Evolutionary conservation across 2,329 filamentous ascomycete genomes (phyloP), one percentile per base, ranked within the genome.

Genomic region (Magnaporthiopsis incrustans): DNA sequence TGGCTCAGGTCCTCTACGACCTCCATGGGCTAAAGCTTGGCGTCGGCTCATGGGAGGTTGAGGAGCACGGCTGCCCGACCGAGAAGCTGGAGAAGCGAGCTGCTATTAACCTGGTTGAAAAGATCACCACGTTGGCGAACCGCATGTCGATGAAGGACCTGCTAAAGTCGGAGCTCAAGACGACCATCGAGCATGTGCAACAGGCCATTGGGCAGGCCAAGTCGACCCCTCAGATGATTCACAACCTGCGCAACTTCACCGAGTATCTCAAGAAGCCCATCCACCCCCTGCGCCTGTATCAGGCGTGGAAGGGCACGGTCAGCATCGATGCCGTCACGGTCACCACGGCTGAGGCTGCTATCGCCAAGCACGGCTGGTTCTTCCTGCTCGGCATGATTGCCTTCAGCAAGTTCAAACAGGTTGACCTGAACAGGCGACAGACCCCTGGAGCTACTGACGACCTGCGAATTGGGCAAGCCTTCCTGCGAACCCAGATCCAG

Each of bases 141-240:
- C 88, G 90, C 66, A 89, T 97, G 80, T 88, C 91, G 27, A 90
- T 96, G 78, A 96, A 94, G 71, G 95, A 98, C 68, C 78, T 98
- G 25, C 85, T 92, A 22, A 98, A 96, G 74, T 95, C 92, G 22
- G 92, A 98, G 64, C 80, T 99, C 63, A 96, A 94, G 73, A 86
- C 83, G 22, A 92, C 92, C 0, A 95, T 99, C 65, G 95, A 99
- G 65, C 92, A 93, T 69, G 91, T 99, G 76, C 93, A 98, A 73
- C 88, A 91, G 68, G 89, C 91, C 6, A 89, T 98, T 63, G 92
- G 91, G 1, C 84, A 85, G 63, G 85, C 89, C 33, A 97, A 93
- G 73, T 85, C 89, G 15, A 89, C 89, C 1, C 85, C 91, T 6
- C 87, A 92, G 66, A 88, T 96, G 76, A 83, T 89, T n/a, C 89